Base-by-base conservation (phyloP, 1,139 yeast genomes). In the Hemisphaericaspora xylofermentans region DNA sequence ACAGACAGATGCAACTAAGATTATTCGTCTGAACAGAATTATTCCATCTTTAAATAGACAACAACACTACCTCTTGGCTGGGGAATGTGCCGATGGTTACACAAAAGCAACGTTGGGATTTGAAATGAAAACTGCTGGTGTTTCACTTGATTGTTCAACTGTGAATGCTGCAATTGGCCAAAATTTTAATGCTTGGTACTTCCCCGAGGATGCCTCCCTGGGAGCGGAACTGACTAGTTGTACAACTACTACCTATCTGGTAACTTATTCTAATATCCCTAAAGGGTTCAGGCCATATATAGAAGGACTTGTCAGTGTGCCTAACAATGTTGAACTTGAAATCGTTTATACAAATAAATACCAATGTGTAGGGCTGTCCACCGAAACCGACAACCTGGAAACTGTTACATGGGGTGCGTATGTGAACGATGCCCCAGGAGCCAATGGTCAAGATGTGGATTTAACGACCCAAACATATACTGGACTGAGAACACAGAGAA, bases 201-300 rank as follows among this genome's bases (percentile, higher is more conserved):
- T 14, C 9, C 63, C 66, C 12, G 39, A 42, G 1, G 45, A 59
- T 4, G 36, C 40, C 7, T 64, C n/a, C n/a, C 54, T 43, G 15
- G 32, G 1, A 56, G 57, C 39, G n/a, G n/a, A n/a, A n/a, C n/a
- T n/a, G n/a, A n/a, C n/a, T n/a, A n/a, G n/a, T n/a, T n/a, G n/a
- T n/a, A n/a, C n/a, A n/a, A n/a, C n/a, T n/a, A n/a, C n/a, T n/a
- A n/a, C n/a, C n/a, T n/a, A n/a, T n/a, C n/a, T n/a, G n/a, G n/a
- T n/a, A n/a, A n/a, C n/a, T n/a, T n/a, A n/a, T n/a, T n/a, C n/a
- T n/a, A n/a, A n/a, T n/a, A 40, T 64, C 26, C 68, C 70, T 2
- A 60, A 64, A 3, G 70, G 68, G 2, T 62, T 51, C 45, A 51
- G 68, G 30, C 64, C 66, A 12, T 65, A 52, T 43, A 43, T 64